These are phyloP conservation scores for Pythium aphanidermatum DNA, from an alignment of 352 stramenopile genomes.

Conservation along the genomic window DNA sequence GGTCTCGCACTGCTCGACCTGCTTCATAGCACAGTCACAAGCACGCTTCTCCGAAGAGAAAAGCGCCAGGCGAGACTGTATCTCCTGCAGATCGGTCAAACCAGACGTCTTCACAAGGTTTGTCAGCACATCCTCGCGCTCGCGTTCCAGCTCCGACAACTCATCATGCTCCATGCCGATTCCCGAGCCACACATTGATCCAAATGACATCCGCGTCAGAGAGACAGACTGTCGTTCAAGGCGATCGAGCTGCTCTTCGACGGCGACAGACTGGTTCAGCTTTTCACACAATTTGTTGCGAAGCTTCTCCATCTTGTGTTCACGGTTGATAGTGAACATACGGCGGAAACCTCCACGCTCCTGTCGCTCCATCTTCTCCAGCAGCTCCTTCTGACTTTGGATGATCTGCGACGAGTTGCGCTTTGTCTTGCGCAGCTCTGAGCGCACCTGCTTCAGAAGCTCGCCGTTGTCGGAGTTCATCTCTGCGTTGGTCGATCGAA, in stretches of 20 bases:
- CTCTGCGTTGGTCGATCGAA: conserved; percentile 43
- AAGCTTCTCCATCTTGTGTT: conserved; percentile 67
- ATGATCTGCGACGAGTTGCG: conserved; percentile 69
- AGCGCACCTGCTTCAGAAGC: conserved; percentile 22
- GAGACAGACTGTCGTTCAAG: conserved; percentile 64
- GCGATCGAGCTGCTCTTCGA: conserved; percentile 58
- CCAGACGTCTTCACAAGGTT: conserved; percentile 53
- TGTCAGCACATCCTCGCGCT: conserved; percentile 68
- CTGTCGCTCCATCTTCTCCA: conserved; percentile 78
- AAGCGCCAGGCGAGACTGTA: conserved; percentile 66
- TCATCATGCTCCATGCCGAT: conserved; percentile 33
- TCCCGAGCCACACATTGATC: conserved; percentile 9
- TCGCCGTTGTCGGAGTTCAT: conserved; percentile 18
- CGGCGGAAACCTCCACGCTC: conserved; percentile 54
- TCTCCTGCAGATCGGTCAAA: conserved; percentile 56
- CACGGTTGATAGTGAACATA: conserved; percentile 66
- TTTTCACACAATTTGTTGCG: conserved; percentile 66
- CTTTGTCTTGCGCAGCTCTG: conserved; percentile 52
- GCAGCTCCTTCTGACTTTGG: conserved; percentile 72
- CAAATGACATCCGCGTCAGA: conserved; percentile 52
- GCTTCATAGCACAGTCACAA: conserved; percentile 62
- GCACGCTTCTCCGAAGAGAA: conserved; percentile 78
- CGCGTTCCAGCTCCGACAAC: conserved; percentile 48
- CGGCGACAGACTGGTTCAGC: conserved; percentile 53
- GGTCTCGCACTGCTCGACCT: conserved; percentile 60